A percentile compares a stretch with the other conserved stretches of the same genome.
phyloP scores from a whole-genome alignment of 257 asterid species.

The Gardenia jasminoides region DNA sequence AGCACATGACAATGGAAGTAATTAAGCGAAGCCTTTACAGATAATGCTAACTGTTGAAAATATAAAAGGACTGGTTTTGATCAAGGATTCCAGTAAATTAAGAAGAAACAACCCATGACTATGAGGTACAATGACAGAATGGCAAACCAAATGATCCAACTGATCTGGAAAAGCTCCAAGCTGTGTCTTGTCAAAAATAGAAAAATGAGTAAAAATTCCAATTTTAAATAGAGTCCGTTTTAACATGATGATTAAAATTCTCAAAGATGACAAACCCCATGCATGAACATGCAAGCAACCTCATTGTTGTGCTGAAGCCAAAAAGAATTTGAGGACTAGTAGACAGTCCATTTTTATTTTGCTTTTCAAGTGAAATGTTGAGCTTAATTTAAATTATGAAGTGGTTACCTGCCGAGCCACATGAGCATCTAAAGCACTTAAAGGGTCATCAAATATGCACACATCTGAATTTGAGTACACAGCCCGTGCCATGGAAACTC shows the following conservation, averaged over 20 bases:
- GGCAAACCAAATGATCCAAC: background rate
- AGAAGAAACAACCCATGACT: background rate
- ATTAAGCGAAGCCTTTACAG: background rate
- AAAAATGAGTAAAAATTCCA: background rate
- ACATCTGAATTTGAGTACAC: constrained; percentile 93
- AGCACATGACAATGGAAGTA: background rate
- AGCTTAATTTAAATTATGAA: constrained; percentile 7
- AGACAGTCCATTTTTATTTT: background rate
- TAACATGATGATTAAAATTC: background rate
- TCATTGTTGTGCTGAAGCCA: background rate
- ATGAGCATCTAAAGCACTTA: constrained; percentile 98
- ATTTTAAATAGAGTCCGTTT: no score
- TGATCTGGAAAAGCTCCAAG: background rate
- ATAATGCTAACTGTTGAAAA: background rate
- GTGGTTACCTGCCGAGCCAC: constrained; percentile 87
- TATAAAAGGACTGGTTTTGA: background rate
- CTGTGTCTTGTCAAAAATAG: background rate
- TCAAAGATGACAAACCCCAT: background rate
- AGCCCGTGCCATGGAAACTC: constrained; percentile 99
- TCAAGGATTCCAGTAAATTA: background rate
- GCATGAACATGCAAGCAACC: background rate
- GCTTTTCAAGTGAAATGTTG: background rate
- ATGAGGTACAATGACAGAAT: background rate
- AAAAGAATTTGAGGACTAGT: background rate
- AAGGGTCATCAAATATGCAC: constrained; percentile 89